phyloP scores from a whole-genome alignment of 75 land plant genomes.

The Picea sitchensis region DNA sequence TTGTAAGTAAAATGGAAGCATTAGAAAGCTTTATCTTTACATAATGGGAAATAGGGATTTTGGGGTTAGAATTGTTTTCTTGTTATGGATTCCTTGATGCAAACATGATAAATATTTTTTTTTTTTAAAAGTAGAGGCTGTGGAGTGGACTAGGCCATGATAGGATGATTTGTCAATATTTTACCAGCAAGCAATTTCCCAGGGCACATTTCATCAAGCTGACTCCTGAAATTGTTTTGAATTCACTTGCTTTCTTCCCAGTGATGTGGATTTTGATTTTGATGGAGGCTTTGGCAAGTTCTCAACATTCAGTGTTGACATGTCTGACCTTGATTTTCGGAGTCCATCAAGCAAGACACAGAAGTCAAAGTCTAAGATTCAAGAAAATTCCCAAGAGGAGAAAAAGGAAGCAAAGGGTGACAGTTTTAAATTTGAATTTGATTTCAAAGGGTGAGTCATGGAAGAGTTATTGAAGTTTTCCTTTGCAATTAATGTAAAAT shows the following conservation, averaged over 20 bases:
- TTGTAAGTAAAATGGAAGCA: conserved; percentile 9
- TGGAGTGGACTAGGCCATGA: not conserved
- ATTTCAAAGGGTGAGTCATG: conserved; percentile 15
- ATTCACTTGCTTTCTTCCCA: not conserved
- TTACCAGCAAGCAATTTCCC: not conserved
- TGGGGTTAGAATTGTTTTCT: not conserved
- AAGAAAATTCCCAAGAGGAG: conserved; percentile 14
- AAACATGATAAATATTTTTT: not conserved
- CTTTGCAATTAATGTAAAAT: not conserved
- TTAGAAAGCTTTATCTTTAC: not conserved
- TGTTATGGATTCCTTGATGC: not conserved
- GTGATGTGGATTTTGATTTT: conserved; percentile 20
- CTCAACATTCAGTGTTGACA: conserved; percentile 15
- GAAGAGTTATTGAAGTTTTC: not conserved
- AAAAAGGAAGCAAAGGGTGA: not conserved
- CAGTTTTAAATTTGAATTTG: conserved; percentile 9
- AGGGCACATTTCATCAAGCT: not conserved
- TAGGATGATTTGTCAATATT: not conserved
- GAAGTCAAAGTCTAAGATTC: not conserved
- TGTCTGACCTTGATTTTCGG: conserved; percentile 18
- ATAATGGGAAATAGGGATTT: not conserved
- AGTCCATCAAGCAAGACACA: conserved; percentile 1
- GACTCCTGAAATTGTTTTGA: not conserved
- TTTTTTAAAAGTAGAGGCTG: not conserved
- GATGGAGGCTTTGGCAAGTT: conserved; percentile 15